Conservation (phyloP, 371 early-diverging fungal species). For the Chytridium lagenaria region DNA sequence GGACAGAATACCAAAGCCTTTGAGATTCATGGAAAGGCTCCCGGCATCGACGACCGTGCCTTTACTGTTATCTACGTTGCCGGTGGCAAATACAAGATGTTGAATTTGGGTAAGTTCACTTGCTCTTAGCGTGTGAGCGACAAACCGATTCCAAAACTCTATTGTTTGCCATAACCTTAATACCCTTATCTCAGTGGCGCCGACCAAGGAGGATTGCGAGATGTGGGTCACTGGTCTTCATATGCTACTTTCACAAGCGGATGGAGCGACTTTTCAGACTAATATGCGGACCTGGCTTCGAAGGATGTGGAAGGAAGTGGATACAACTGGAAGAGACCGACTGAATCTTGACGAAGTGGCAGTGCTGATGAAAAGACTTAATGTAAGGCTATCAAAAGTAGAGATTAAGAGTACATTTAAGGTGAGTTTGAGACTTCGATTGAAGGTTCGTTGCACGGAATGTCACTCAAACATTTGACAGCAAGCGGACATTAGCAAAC, state of each 20-base stretch:
- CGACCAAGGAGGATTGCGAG: constrained; percentile 44
- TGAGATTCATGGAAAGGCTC: constrained; percentile 48
- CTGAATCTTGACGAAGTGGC: constrained; percentile 49
- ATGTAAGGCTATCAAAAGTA: constrained; percentile 50
- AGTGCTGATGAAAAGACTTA: constrained; percentile 47
- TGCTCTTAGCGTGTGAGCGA: no score
- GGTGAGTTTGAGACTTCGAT: constrained; percentile 26
- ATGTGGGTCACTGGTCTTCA: constrained; percentile 56
- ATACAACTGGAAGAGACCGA: constrained; percentile 13
- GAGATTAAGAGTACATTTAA: constrained; percentile 58
- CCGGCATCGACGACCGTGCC: constrained; percentile 47
- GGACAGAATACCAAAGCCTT: constrained; percentile 59
- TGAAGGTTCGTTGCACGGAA: neutral
- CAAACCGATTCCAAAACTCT: no score
- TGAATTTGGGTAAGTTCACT: constrained; percentile 54
- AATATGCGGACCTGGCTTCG: constrained; percentile 42
- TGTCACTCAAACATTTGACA: constrained; percentile 19
- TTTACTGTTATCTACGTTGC: constrained; percentile 56
- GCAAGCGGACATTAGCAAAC: constrained; percentile 47
- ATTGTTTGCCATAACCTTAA: neutral
- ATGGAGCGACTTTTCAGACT: neutral
- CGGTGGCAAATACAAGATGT: constrained; percentile 52
- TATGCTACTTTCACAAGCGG: constrained; percentile 49
- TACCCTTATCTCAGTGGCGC: constrained; percentile 42
- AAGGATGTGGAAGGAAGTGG: constrained; percentile 42